Conservation (phyloP, 176 grass and related monocot species). For the Bonia amplexicaulis region DNA sequence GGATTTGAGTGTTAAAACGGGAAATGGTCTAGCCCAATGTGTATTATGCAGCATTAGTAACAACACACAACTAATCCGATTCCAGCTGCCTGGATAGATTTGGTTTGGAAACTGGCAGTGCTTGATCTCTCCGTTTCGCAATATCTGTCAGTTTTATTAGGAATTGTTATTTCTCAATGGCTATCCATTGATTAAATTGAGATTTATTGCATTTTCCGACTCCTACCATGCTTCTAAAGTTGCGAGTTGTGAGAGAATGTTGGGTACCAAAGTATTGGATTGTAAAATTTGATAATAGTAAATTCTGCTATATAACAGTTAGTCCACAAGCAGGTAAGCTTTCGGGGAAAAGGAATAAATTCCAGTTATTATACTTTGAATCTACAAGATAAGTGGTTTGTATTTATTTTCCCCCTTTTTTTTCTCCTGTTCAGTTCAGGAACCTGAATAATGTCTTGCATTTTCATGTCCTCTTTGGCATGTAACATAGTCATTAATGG, state of each 20-base stretch:
- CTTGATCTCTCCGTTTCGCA: neutral
- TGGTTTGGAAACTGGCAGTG: neutral
- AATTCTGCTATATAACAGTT: neutral
- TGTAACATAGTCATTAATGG: conserved; percentile 1
- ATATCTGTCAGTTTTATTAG: neutral
- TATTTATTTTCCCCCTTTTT: neutral
- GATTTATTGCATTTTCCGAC: neutral
- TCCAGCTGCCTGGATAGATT: neutral
- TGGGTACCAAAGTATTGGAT: neutral
- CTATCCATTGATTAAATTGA: neutral
- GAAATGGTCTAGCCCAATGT: neutral
- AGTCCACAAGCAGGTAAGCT: neutral
- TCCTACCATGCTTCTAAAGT: neutral
- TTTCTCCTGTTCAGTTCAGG: neutral
- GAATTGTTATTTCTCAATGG: neutral
- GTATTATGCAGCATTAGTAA: neutral
- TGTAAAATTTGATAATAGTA: neutral
- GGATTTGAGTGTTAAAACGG: neutral
- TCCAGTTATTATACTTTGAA: neutral
- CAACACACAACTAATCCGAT: neutral
- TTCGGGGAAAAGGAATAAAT: neutral
- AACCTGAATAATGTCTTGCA: neutral
- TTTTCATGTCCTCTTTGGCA: neutral
- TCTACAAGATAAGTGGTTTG: neutral
- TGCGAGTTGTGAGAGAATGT: neutral